Base-by-base conservation (phyloP, 78 protist genomes). In the Parvularia atlantis region DNA sequence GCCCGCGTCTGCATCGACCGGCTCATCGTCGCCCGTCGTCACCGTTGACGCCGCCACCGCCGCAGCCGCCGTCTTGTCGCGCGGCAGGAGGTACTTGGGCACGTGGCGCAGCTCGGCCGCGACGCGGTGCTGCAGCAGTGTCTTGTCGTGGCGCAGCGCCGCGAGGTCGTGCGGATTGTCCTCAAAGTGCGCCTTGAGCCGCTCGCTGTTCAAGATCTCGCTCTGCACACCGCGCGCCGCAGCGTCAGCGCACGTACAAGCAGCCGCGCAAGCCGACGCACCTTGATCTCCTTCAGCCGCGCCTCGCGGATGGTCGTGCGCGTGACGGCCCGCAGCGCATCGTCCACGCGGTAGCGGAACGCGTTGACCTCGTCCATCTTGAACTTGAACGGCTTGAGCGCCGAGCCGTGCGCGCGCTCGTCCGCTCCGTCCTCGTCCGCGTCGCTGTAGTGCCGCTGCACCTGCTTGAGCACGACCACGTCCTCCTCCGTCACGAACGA, bases 331-430 rank as follows among this genome's bases (percentile, higher is more conserved):
- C 67, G 46, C 19, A 72, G 17, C 13, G 70, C 85, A 74, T 80
- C 86, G n/a, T 73, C 74, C 39, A 71, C 86, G 16, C 93, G 82
- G 67, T 88, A 88, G 46, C 81, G 46, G 36, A 88, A 76, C 35
- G 75, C 76, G 50, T 81, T 84, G 30, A 88, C 64, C 28, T 65
- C 57, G 35, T 26, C 33, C 66, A 77, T 69, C 70, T 77, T 56
- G 65, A 80, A 79, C 36, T 50, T 65, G 52, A 68, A 77, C 63
- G 87, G 87, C 68, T 78, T 58, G 33, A 81, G 31, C 19, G 46
- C 46, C 4, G 4, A 4, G 9, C 46, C 46, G 9, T 41, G 19
- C 19, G 46, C 46, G n/a, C 54, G 54, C 46, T 41, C 46, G n/a
- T n/a, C n/a, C n/a, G n/a, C n/a, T n/a, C n/a, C n/a, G n/a, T n/a